Base-by-base conservation (phyloP, 2,329 filamentous ascomycete genomes). In the Ophiostoma quercus region DNA sequence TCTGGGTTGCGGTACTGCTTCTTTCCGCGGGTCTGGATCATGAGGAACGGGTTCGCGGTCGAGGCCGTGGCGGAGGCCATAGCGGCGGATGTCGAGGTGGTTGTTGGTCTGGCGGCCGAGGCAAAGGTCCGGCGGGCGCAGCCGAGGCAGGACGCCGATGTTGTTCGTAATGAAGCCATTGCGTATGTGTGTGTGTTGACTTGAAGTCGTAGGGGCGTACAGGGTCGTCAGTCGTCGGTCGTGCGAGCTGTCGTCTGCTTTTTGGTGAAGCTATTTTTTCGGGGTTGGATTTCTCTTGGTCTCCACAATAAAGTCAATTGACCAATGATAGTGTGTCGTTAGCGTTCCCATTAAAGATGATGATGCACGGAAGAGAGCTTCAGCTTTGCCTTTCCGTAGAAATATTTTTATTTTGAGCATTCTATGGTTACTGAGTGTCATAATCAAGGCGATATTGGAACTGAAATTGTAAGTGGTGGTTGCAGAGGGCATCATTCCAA, bases 1-100 rank as follows among this genome's bases (percentile, higher is more conserved):
- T 79, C 74, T 70, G 81, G 79, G 67, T 77, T 76, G 57, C 77
- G 76, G 69, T 78, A 75, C 66, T 76, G 76, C 72, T 78, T 77
- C 75, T 77, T 81, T 43, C 77, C 76, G 69, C 80, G 80, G 9
- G 51, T 68, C 66, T 72, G 71, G 25, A 63, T 41, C 29, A 16
- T 29, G 19, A 65, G 16, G 34, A 65, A 65, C 6, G 62, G 62
- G 34, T 7, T 65, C 32, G 19, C 11, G 60, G 66, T 76, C 74
- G 67, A 76, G 74, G 73, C 71, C 51, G 75, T 71, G 11, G 51
- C n/a, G 39, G 76, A 70, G 57, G 75, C 71, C 71, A 74, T 73
- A 66, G 74, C 60, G 60, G 70, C 68, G 19, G 70, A 39, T 37
- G 25, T 65, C 34, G 16, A 54, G 32, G 57, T 29, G 51, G 8